Conservation (phyloP, 2,329 filamentous ascomycete species). For the Escovopsis sp. region DNA sequence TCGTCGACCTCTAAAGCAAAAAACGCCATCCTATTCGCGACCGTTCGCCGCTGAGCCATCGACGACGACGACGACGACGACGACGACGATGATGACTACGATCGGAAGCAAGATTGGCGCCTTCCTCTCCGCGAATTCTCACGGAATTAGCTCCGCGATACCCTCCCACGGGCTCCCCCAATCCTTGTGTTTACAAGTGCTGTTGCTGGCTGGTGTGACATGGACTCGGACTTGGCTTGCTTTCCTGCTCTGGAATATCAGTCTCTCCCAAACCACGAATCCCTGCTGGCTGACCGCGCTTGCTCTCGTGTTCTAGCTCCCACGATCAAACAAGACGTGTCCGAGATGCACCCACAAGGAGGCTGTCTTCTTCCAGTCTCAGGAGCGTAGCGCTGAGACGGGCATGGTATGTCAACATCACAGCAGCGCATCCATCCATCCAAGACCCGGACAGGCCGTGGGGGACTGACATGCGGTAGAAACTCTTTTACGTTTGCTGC, state of each 20-base stretch:
- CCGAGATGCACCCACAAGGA: constrained; percentile 74
- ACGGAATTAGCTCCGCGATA: no score
- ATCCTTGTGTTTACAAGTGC: not conserved
- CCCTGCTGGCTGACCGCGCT: constrained; percentile 28
- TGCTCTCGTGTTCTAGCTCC: constrained; percentile 52
- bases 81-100: not conserved
- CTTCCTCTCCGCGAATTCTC: not conserved
- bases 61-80: not conserved
- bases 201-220: constrained; percentile 1
- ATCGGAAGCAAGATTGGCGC: no score
- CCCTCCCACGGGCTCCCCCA: no score
- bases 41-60: not conserved
- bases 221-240: not conserved
- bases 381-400: constrained; percentile 90
- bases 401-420: constrained; percentile 64
- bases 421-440: no score
- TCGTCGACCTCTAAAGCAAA: constrained; percentile 8
- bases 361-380: constrained; percentile 97
- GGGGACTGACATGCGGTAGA: constrained; percentile 31
- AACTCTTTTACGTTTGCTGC: constrained; percentile 90
- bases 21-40: not conserved
- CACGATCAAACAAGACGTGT: constrained; percentile 74
- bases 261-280: constrained; percentile 9
- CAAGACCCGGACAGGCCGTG: not conserved
- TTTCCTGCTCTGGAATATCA: constrained; percentile 12